Evolutionary conservation across 1,284 basidiomycete genomes (phyloP).

Genomic region (Ustilago lituana): DNA sequence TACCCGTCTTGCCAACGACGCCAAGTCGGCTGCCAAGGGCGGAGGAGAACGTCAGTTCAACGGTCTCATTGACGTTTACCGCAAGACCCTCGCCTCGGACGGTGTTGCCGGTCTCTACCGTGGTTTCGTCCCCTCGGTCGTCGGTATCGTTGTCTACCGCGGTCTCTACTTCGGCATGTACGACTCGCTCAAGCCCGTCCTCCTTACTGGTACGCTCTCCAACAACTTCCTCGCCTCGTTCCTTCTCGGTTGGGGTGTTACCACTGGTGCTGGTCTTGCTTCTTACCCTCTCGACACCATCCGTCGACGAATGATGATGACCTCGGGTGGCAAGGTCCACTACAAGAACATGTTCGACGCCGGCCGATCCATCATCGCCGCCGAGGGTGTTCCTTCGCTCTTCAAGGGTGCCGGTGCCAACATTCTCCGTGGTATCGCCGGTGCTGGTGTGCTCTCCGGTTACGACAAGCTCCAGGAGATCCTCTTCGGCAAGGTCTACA

Average conservation of each 20-base stretch:
- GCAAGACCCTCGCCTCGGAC: conserved; percentile 67
- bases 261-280: conserved; percentile 67
- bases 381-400: conserved; percentile 84
- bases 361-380: conserved; percentile 80
- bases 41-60: conserved; percentile 68
- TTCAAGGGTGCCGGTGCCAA: conserved; percentile 83
- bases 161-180: conserved; percentile 68
- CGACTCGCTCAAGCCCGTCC: conserved; percentile 68
- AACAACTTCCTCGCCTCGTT: conserved; percentile 67
- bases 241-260: conserved; percentile 67
- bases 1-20: conserved; percentile 68
- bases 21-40: conserved; percentile 67
- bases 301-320: conserved; percentile 68
- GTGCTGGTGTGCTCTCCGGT: conserved; percentile 93
- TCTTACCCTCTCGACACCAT: conserved; percentile 68
- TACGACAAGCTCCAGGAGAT: conserved; percentile 80
- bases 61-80: conserved; percentile 68
- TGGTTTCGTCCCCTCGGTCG: conserved; percentile 67
- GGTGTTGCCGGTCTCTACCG: conserved; percentile 68
- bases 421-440: conserved; percentile 97
- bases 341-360: conserved; percentile 73
- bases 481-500: conserved; percentile 69
- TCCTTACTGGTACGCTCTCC: conserved; percentile 64
- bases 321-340: conserved; percentile 65
- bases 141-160: conserved; percentile 68